Evolutionary conservation across 352 stramenopile genomes (phyloP).

Genomic region (Globisporangium splendens): DNA sequence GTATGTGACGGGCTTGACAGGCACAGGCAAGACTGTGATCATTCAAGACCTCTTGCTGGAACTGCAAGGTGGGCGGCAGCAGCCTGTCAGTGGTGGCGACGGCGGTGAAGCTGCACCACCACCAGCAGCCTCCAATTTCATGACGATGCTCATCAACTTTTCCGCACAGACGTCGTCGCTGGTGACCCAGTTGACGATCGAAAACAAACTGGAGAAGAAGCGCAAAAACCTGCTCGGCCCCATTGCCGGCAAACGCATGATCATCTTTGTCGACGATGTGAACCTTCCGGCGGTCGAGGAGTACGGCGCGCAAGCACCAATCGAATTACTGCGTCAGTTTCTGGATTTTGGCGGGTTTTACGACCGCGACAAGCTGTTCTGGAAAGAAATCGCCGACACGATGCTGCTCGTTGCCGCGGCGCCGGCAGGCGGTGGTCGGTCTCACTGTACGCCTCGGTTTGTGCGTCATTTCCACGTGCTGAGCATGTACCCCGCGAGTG

Average conservation of each 20-base stretch:
- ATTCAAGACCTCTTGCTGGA: conserved; percentile 75
- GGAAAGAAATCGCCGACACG: conserved; percentile 94
- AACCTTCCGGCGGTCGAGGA: conserved; percentile 93
- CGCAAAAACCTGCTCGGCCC: conserved; percentile 92
- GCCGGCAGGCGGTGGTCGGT: conserved; percentile 84
- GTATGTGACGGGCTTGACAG: conserved; percentile 88
- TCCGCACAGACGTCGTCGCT: conserved; percentile 89
- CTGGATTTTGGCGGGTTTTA: conserved; percentile 96
- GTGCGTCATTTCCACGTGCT: conserved; percentile 95
- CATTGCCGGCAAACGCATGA: conserved; percentile 79
- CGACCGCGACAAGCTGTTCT: conserved; percentile 96
- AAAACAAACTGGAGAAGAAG: conserved; percentile 95
- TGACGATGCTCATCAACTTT: conserved; percentile 89
- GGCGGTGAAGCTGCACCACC: conserved; percentile 14
- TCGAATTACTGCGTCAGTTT: conserved; percentile 94
- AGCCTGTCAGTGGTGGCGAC: conserved; percentile 13
- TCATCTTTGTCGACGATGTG: conserved; percentile 96
- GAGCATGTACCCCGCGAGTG: conserved; percentile 89
- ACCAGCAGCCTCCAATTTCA: conserved; percentile 38
- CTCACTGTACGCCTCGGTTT: conserved; percentile 90
- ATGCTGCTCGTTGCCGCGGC: conserved; percentile 89
- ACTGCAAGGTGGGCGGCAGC: conserved; percentile 23
- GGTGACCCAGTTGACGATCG: conserved; percentile 88
- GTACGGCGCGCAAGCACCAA: conserved; percentile 92
- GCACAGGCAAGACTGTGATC: conserved; percentile 89